Percentiles rank a stretch among this genome's conserved stretches.
Evolutionary conservation across 2,329 filamentous ascomycete species (phyloP).

Genomic region (Daldinia sp.): DNA sequence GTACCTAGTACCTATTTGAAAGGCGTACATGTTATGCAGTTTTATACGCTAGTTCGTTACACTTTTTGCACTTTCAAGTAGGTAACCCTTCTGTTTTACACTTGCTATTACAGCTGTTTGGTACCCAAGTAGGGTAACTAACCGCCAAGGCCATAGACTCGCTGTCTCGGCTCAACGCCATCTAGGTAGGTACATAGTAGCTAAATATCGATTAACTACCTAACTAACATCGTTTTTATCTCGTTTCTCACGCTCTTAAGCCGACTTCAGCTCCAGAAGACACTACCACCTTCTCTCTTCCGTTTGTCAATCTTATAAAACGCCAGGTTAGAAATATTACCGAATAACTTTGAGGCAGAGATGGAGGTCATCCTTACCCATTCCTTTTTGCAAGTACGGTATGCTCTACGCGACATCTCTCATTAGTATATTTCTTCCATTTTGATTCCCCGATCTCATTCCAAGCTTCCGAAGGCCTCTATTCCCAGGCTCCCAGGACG

Average conservation of each 20-base stretch:
- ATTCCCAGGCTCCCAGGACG: not conserved
- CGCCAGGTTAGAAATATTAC: slow-evolving; percentile 20
- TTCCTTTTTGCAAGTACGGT: slow-evolving; percentile 92
- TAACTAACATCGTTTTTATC: not conserved
- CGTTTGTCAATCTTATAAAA: slow-evolving; percentile 51
- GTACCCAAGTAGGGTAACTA: not conserved
- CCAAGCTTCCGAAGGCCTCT: not conserved
- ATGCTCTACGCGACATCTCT: slow-evolving; percentile 71
- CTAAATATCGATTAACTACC: not conserved
- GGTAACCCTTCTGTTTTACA: not conserved
- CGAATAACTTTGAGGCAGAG: not conserved
- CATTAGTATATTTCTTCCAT: slow-evolving; percentile 17
- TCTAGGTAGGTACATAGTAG: too few relatives aligned
- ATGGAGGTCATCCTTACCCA: slow-evolving; percentile 73
- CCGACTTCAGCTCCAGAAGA: slow-evolving; percentile 25
- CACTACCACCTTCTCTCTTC: slow-evolving; percentile 45
- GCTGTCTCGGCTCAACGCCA: too few relatives aligned
- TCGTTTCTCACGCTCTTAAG: too few relatives aligned
- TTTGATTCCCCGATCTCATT: not conserved
- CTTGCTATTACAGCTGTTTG: not conserved
- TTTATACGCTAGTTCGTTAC: not conserved
- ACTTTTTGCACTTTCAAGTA: not conserved
- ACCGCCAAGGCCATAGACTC: too few relatives aligned
- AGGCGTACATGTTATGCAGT: not conserved
- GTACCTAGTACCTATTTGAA: not conserved